Conservation (phyloP, 345 rosid species). For the Pseudoturritis turrita region DNA sequence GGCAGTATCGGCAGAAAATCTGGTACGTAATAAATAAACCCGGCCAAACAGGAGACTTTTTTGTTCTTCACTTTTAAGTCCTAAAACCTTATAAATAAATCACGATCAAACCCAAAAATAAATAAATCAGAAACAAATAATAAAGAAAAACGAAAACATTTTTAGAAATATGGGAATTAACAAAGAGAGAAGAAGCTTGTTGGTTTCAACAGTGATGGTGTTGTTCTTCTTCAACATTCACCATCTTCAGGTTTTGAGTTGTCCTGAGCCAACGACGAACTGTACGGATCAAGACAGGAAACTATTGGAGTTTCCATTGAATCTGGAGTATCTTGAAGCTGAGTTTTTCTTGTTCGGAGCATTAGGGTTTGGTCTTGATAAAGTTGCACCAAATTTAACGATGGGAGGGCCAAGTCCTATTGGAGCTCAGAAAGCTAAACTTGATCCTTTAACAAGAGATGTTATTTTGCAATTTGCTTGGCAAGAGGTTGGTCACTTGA, state of each 20-base stretch:
- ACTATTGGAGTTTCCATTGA: conserved; percentile 74
- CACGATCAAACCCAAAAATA: not conserved
- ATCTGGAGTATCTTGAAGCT: conserved; percentile 86
- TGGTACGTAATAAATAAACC: not conserved
- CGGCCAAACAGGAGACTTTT: conserved; percentile 12
- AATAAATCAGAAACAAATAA: not conserved
- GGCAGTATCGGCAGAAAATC: conserved; percentile 19
- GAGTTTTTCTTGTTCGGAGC: conserved; percentile 81
- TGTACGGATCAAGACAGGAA: conserved; percentile 24
- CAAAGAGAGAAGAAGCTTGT: conserved; percentile 11
- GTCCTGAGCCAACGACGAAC: not conserved
- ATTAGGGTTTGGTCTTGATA: conserved; percentile 72
- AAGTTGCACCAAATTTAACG: conserved; percentile 55
- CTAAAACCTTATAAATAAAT: conserved; percentile 18
- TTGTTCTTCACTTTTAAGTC: not conserved
- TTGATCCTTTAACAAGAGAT: conserved; percentile 52
- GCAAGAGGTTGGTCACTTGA: conserved; percentile 92
- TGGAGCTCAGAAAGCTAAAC: conserved; percentile 60
- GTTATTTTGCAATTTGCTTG: conserved; percentile 69
- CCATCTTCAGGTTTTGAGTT: conserved; percentile 19
- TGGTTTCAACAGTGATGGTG: conserved; percentile 1
- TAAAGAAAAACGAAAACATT: not conserved
- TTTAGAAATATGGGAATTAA: not conserved
- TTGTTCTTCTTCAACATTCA: conserved; percentile 23
- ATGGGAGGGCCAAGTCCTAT: conserved; percentile 68